Evolutionary conservation across 2,329 filamentous ascomycete genomes (phyloP).

Genomic region (Colletotrichum sp.): DNA sequence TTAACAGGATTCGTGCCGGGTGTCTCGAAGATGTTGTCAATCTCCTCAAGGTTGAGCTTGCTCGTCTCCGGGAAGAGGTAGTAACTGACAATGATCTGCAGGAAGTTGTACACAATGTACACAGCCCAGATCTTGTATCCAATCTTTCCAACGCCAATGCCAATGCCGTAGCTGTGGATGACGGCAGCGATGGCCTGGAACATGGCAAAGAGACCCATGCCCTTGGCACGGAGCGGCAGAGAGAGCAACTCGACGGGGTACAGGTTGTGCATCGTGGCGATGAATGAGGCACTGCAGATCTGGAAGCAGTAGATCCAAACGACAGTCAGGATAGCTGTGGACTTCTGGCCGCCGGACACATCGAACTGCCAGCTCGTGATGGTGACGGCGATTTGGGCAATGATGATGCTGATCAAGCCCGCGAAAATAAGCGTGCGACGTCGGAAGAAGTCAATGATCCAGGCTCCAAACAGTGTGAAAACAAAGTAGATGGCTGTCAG

Average conservation of each 20-base stretch:
- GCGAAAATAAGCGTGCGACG: slow-evolving; percentile 42
- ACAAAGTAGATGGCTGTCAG: slow-evolving; percentile 48
- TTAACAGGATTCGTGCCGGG: slow-evolving; percentile 12
- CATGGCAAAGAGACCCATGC: slow-evolving; percentile 48
- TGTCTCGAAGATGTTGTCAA: slow-evolving; percentile 56
- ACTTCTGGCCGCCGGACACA: slow-evolving; percentile 3
- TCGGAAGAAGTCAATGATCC: slow-evolving; percentile 44
- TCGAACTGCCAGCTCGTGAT: slow-evolving; percentile 52
- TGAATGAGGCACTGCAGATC: slow-evolving; percentile 46
- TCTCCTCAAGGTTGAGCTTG: slow-evolving; percentile 56
- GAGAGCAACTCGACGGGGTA: slow-evolving; percentile 49
- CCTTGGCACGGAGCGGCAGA: slow-evolving; percentile 45
- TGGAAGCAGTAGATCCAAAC: slow-evolving; percentile 54
- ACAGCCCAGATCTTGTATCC: slow-evolving; percentile 56
- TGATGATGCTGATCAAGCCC: slow-evolving; percentile 36
- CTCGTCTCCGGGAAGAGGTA: slow-evolving; percentile 59
- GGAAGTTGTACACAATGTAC: slow-evolving; percentile 52
- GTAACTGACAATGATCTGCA: slow-evolving; percentile 50
- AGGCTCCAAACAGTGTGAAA: slow-evolving; percentile 45
- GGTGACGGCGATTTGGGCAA: slow-evolving; percentile 47
- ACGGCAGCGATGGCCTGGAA: slow-evolving; percentile 48
- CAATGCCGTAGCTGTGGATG: slow-evolving; percentile 49
- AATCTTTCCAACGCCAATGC: slow-evolving; percentile 47
- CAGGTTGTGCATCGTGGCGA: slow-evolving; percentile 53
- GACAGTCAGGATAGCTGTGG: slow-evolving; percentile 42